Evolutionary conservation across 2,329 filamentous ascomycete genomes (phyloP).

Genomic region (Lecanosticta acicola): DNA sequence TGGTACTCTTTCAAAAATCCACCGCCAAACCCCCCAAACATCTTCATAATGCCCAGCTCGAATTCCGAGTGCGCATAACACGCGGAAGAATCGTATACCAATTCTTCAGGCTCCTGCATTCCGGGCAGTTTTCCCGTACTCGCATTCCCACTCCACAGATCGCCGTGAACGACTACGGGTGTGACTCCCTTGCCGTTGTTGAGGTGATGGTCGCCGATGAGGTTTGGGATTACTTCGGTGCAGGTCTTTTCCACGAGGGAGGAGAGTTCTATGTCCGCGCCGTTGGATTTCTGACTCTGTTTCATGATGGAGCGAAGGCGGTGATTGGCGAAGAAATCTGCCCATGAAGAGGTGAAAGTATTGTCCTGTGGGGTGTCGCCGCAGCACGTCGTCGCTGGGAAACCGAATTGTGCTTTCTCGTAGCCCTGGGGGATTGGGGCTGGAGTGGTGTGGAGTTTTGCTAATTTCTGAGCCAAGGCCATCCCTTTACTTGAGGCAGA

Average conservation of each 20-base stretch:
- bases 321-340: constrained; percentile 76
- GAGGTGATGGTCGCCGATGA: constrained; percentile 66
- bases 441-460: constrained; percentile 68
- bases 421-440: constrained; percentile 60
- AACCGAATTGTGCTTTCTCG: constrained; percentile 66
- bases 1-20: constrained; percentile 75
- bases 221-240: constrained; percentile 61
- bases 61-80: constrained; percentile 86
- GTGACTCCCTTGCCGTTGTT: constrained; percentile 54
- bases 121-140: constrained; percentile 58
- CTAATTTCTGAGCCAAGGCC: constrained; percentile 69
- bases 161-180: constrained; percentile 84
- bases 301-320: constrained; percentile 62
- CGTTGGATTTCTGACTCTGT: constrained; percentile 56
- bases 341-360: constrained; percentile 65
- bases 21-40: constrained; percentile 83
- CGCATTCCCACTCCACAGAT: constrained; percentile 89
- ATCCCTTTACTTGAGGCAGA: constrained; percentile 32
- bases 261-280: constrained; percentile 57
- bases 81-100: constrained; percentile 75
- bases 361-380: constrained; percentile 81
- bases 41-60: constrained; percentile 88
- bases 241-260: constrained; percentile 61
- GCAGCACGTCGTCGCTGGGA: constrained; percentile 79
- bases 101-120: constrained; percentile 56